Base-by-base conservation (phyloP, 177 flowering plant species). In the Vitis hybrid region DNA sequence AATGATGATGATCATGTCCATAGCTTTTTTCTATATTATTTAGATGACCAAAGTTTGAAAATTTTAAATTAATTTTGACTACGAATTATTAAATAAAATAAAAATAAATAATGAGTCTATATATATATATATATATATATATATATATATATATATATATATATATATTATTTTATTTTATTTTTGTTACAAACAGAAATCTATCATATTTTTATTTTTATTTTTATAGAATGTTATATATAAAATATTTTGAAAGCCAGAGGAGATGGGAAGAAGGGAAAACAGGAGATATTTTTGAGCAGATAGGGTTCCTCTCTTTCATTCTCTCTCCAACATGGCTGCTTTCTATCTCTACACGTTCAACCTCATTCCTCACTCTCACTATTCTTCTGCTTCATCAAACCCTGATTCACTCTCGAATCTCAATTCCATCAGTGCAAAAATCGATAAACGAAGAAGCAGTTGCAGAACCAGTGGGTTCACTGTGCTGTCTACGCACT, bases 401-500 rank as follows among this genome's bases (percentile, higher is more conserved):
- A 17, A 13, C 18, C 64, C 15, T 74, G 32, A 57, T 30, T 56
- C 55, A 8, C 19, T 11, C 15, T 15, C 15, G 18, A 62, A 55
- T n/a, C 73, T 55, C 56, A 50, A 48, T 50, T 60, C 12, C 66
- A 15, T 51, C 45, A 45, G 21, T n/a, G 57, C 65, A 69, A 65
- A 18, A 3, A 26, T 4, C 18, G 56, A 52, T 32, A 11, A 57
- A 11, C 39, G 73, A 51, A 21, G 76, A 10, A 56, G 71, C 10
- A 59, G 55, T 2, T 19, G 58, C 18, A 79, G 60, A 13, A 69
- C 64, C 51, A 65, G 78, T 30, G 73, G 69, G 32, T 68, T 80
- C 48, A 76, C 78, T 59, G 89, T 78, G 39, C 70, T 77, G 6
- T 86, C 93, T 0, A 66, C 88, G 12, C 97, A 94, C 78, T 92